Percentiles rank a stretch among this genome's conserved stretches.
phyloP scores from a whole-genome alignment of 2,329 filamentous ascomycete genomes.

The Claviceps humidiphila region DNA sequence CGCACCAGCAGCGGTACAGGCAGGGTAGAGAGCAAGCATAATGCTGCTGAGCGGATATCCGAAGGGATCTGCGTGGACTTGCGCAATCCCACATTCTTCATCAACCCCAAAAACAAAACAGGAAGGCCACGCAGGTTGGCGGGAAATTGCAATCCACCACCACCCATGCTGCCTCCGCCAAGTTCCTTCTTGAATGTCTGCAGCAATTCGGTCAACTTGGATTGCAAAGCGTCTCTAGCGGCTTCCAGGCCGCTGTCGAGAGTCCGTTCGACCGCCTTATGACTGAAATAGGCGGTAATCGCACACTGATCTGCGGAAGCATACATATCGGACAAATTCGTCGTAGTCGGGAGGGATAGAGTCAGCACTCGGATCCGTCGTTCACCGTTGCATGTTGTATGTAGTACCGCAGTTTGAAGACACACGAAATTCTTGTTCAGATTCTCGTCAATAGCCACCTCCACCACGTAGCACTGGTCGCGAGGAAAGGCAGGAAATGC shows the following conservation, averaged over 20 bases:
- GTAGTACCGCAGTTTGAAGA: constrained; percentile 85
- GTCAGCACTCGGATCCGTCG: constrained; percentile 90
- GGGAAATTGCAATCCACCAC: constrained; percentile 86
- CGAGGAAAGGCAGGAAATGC: constrained; percentile 96
- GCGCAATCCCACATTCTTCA: constrained; percentile 88
- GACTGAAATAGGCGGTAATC: constrained; percentile 86
- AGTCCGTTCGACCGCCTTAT: constrained; percentile 90
- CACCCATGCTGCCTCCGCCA: constrained; percentile 88
- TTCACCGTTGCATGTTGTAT: constrained; percentile 96
- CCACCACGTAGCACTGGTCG: constrained; percentile 94
- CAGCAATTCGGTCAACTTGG: constrained; percentile 82
- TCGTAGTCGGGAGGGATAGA: constrained; percentile 81
- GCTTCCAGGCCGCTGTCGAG: constrained; percentile 78
- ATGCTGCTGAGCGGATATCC: constrained; percentile 82
- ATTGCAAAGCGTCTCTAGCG: constrained; percentile 78
- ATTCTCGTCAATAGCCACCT: constrained; percentile 94
- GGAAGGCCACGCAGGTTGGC: constrained; percentile 82
- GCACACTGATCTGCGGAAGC: constrained; percentile 90
- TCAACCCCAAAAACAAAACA: constrained; percentile 81
- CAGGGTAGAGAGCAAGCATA: constrained; percentile 87
- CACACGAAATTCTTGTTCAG: constrained; percentile 85
- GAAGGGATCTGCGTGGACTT: constrained; percentile 90
- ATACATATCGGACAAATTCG: constrained; percentile 80
- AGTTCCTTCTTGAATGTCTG: constrained; percentile 96
- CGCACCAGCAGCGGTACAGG: constrained; percentile 82